Evolutionary conservation across 257 asterid species (phyloP).

Genomic region (Solanum chilense): DNA sequence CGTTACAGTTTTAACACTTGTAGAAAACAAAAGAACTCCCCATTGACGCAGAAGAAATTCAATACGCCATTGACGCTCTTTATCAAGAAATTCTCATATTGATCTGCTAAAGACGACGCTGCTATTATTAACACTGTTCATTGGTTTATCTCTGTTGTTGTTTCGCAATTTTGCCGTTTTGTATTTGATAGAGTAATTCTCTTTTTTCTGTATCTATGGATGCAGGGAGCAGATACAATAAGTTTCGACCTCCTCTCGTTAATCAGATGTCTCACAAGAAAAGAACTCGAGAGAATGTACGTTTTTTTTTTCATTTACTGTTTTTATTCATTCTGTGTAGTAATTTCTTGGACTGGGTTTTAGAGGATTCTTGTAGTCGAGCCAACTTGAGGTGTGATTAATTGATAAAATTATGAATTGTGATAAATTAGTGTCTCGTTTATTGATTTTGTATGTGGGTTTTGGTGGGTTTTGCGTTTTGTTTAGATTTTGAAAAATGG

Average conservation of each 20-base stretch:
- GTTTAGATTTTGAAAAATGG: background rate
- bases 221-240: background rate
- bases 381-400: background rate
- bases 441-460: background rate
- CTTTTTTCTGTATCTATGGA: background rate
- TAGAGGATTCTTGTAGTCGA: background rate
- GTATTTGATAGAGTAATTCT: background rate
- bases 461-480: background rate
- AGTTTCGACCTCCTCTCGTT: background rate
- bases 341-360: background rate
- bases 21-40: fast-evolving
- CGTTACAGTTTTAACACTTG: background rate
- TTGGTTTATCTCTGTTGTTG: background rate
- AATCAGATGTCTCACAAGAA: background rate
- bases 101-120: background rate
- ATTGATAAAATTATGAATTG: background rate
- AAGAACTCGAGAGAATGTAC: background rate
- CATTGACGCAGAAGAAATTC: background rate
- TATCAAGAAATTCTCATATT: background rate
- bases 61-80: background rate
- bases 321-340: background rate
- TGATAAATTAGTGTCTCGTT: background rate
- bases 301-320: background rate
- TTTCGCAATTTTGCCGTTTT: background rate
- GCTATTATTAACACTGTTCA: background rate